phyloP scores from a whole-genome alignment of 768 basidiomycete species.

The Lentinula guzmanii region DNA sequence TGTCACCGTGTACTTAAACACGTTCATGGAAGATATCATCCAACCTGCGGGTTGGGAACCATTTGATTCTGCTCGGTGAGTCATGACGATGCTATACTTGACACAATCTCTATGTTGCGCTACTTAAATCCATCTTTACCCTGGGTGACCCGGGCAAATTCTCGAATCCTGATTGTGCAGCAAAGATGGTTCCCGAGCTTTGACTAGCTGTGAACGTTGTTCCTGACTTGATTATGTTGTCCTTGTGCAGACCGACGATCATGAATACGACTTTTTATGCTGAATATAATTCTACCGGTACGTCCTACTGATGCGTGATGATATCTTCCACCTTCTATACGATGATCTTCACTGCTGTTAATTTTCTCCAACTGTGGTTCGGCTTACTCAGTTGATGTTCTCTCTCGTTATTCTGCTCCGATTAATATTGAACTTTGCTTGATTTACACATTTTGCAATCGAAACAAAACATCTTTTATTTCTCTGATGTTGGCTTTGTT shows the following conservation, averaged over 20 bases:
- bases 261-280: constrained; percentile 53
- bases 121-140: not conserved
- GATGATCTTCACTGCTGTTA: not conserved
- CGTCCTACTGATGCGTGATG: not conserved
- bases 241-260: constrained; percentile 31
- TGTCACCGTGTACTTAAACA: constrained; percentile 45
- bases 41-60: constrained; percentile 44
- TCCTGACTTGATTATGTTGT: not conserved
- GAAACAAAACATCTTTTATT: no score
- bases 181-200: not conserved
- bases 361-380: not conserved
- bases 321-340: not conserved
- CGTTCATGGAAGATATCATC: constrained; percentile 55
- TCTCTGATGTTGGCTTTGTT: not conserved
- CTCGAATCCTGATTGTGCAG: not conserved
- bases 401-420: no score
- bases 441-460: no score
- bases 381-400: no score
- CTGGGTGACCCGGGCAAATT: not conserved
- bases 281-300: constrained; percentile 50
- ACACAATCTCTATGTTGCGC: not conserved
- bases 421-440: no score
- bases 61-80: constrained; percentile 36
- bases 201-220: not conserved
- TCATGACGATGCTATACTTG: not conserved